Conservation (phyloP, 208 protist species). For the Leishmania mexicana region DNA sequence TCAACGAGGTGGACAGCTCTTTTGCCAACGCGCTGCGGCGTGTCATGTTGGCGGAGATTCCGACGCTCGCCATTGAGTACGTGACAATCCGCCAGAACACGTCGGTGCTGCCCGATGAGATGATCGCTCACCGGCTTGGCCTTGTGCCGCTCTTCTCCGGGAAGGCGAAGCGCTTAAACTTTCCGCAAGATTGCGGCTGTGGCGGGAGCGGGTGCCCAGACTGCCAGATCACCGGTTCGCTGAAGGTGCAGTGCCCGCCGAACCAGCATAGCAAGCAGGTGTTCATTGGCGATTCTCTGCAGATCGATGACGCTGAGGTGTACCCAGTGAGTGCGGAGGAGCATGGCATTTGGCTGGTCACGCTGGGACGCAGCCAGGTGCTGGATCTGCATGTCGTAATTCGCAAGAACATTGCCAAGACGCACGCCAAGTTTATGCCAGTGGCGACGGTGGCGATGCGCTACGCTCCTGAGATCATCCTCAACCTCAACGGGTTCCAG, state of each 20-base stretch:
- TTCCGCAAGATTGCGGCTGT: slow-evolving; percentile 85
- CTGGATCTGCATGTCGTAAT: slow-evolving; percentile 82
- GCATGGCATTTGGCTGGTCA: slow-evolving; percentile 87
- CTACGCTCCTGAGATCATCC: slow-evolving; percentile 91
- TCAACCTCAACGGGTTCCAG: slow-evolving; percentile 90
- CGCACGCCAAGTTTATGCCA: slow-evolving; percentile 98
- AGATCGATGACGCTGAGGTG: slow-evolving; percentile 79
- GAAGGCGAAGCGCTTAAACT: slow-evolving; percentile 86
- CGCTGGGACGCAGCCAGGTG: slow-evolving; percentile 85
- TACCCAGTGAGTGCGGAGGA: slow-evolving; percentile 85
- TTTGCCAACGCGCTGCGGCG: slow-evolving; percentile 97
- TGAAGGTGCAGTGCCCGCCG: slow-evolving; percentile 80
- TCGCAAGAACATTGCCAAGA: slow-evolving; percentile 97
- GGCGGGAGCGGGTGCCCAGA: slow-evolving; percentile 74
- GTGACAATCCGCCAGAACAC: slow-evolving; percentile 96
- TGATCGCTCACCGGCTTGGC: slow-evolving; percentile 98
- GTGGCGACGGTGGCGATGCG: slow-evolving; percentile 94
- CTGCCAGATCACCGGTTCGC: slow-evolving; percentile 87
- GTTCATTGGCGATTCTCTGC: slow-evolving; percentile 77
- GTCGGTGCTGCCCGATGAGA: slow-evolving; percentile 98
- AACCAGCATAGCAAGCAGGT: slow-evolving; percentile 82
- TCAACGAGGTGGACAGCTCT: slow-evolving; percentile 88
- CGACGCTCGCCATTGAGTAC: slow-evolving; percentile 97
- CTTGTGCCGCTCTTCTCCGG: slow-evolving; percentile 96
- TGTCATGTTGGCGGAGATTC: slow-evolving; percentile 99